Evolutionary conservation across 371 early-diverging fungal genomes (phyloP).

Genomic region (Mucor circinelloides): DNA sequence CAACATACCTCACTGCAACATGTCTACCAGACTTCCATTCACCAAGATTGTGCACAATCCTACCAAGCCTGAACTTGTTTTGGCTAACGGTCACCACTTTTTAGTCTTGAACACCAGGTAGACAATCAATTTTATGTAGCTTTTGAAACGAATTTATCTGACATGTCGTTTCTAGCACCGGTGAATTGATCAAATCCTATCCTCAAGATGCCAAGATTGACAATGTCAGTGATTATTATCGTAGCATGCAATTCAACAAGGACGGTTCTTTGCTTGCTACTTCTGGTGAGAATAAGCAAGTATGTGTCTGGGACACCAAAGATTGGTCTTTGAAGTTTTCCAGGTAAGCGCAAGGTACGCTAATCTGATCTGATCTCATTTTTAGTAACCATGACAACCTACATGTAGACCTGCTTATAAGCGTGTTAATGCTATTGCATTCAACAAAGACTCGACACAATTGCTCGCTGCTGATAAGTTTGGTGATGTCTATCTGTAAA

Average conservation of each 20-base stretch:
- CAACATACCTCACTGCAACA: constrained; percentile 3
- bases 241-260: constrained; percentile 58
- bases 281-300: constrained; percentile 73
- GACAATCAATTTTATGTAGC: not conserved
- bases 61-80: constrained; percentile 53
- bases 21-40: constrained; percentile 53
- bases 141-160: not conserved
- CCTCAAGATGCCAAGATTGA: constrained; percentile 37
- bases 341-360: constrained; percentile 32
- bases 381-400: not conserved
- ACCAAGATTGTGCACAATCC: constrained; percentile 55
- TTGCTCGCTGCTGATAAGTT: constrained; percentile 92
- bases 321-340: constrained; percentile 59
- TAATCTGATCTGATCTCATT: not conserved
- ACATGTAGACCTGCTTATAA: constrained; percentile 57
- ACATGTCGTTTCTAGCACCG: constrained; percentile 32
- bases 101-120: constrained; percentile 63
- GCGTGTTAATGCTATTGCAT: constrained; percentile 71
- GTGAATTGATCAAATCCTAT: constrained; percentile 42
- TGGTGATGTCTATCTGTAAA: constrained; percentile 89
- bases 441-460: constrained; percentile 57
- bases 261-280: constrained; percentile 65
- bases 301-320: constrained; percentile 70
- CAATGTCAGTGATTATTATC: constrained; percentile 45
- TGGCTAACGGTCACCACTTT: constrained; percentile 63